phyloP scores from a whole-genome alignment of 805 yeast genomes.

The Wickerhamiella spandovensis region DNA sequence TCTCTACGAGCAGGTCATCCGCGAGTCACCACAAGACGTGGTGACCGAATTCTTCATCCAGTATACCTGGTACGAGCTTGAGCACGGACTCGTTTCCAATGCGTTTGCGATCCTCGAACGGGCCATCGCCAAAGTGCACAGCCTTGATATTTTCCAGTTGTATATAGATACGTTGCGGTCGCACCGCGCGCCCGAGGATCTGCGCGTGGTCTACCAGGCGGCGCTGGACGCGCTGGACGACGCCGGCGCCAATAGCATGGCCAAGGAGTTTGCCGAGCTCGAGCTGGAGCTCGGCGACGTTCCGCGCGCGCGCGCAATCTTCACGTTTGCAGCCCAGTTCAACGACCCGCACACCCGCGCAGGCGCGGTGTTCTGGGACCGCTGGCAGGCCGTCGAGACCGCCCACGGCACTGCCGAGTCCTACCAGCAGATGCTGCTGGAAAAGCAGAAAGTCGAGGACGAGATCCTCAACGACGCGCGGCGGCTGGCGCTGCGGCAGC shows the following conservation, averaged over 20 bases:
- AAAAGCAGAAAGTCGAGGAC: constrained; percentile 34
- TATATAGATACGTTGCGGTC: not conserved
- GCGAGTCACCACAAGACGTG: constrained; percentile 35
- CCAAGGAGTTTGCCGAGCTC: constrained; percentile 36
- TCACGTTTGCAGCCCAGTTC: constrained; percentile 39
- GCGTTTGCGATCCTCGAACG: constrained; percentile 36
- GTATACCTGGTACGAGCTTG: constrained; percentile 52
- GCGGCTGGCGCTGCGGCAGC: not conserved
- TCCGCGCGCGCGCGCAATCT: constrained; percentile 49
- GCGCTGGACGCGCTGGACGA: constrained; percentile 39
- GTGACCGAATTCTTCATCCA: constrained; percentile 37
- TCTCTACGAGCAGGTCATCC: constrained; percentile 44
- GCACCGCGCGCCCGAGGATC: constrained; percentile 14
- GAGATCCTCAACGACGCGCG: constrained; percentile 11
- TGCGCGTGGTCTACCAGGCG: constrained; percentile 37
- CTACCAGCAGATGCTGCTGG: constrained; percentile 59
- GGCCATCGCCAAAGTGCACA: constrained; percentile 18
- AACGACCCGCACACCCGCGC: constrained; percentile 22
- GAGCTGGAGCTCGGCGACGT: constrained; percentile 44
- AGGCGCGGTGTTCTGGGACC: constrained; percentile 37
- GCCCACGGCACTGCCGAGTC: constrained; percentile 56
- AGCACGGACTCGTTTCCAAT: constrained; percentile 36
- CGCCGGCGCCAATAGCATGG: constrained; percentile 30
- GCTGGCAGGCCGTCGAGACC: constrained; percentile 67
- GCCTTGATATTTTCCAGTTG: not conserved